These are phyloP conservation scores for Dothistroma pini DNA, from an alignment of 2,329 filamentous ascomycete genomes.

Conservation along the genomic window DNA sequence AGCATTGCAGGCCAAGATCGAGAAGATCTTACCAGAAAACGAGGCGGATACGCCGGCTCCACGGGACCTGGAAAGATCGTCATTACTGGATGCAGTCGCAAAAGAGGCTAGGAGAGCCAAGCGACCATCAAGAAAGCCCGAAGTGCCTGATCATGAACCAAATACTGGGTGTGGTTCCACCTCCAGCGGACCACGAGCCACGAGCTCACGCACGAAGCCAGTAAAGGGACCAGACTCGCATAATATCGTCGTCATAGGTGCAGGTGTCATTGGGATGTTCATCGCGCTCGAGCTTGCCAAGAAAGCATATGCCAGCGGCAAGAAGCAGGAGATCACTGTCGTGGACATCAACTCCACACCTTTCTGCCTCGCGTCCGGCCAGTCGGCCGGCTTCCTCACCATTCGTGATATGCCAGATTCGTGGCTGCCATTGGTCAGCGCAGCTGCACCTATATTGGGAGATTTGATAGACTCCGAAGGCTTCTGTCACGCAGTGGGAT, in stretches of 20 bases:
- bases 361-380: slow-evolving; percentile 18
- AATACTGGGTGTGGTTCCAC: neutral
- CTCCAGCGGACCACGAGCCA: neutral
- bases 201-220: neutral
- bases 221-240: slow-evolving; percentile 5
- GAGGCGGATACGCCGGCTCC: neutral
- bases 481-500: neutral
- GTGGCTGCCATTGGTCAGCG: slow-evolving; percentile 7
- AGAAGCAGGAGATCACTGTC: slow-evolving; percentile 22
- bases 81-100: neutral
- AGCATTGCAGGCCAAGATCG: neutral
- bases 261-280: slow-evolving; percentile 25
- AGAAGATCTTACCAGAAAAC: neutral
- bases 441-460: slow-evolving; percentile 15
- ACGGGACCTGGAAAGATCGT: no score
- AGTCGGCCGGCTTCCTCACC: slow-evolving; percentile 22
- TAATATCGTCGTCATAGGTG: slow-evolving; percentile 25
- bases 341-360: slow-evolving; percentile 21
- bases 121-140: neutral
- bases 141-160: neutral
- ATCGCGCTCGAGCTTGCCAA: slow-evolving; percentile 26
- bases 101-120: neutral
- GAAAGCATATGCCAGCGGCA: slow-evolving; percentile 4
- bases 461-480: slow-evolving; percentile 4
- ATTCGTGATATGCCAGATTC: slow-evolving; percentile 8